Percentiles rank a stretch among this genome's conserved stretches.
Conservation (phyloP, 2,329 filamentous ascomycete genomes). For the Penicillium concentricum region DNA sequence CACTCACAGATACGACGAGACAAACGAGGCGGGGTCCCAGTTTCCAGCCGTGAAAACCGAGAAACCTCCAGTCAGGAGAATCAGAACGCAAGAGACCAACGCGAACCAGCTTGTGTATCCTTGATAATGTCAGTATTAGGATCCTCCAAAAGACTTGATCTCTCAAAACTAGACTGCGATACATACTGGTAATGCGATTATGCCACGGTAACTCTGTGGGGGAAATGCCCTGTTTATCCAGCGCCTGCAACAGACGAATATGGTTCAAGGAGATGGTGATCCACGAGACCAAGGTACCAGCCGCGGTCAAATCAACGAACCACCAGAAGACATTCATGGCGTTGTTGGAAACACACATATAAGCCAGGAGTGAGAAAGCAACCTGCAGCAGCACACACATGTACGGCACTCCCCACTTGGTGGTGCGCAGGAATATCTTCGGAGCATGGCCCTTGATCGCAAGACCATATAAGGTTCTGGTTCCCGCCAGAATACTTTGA, state of each 20-base stretch:
- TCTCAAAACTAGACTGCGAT: no score
- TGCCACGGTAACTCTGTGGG: conserved; percentile 58
- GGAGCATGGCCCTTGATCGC: conserved; percentile 54
- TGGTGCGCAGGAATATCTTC: conserved; percentile 44
- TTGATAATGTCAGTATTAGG: conserved; percentile 29
- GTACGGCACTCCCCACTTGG: conserved; percentile 44
- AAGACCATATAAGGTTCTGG: conserved; percentile 51
- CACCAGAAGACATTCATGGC: conserved; percentile 66
- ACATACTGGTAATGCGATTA: conserved; percentile 61
- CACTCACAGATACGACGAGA: conserved; percentile 64
- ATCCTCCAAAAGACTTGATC: no score
- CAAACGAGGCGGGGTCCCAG: conserved; percentile 58
- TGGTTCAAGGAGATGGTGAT: conserved; percentile 60
- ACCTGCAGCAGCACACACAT: conserved; percentile 44
- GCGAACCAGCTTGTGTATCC: conserved; percentile 62
- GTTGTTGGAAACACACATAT: conserved; percentile 45
- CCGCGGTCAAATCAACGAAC: conserved; percentile 62
- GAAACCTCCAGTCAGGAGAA: conserved; percentile 71
- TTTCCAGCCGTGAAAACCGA: conserved; percentile 59
- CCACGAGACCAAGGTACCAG: conserved; percentile 65
- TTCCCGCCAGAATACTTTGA: conserved; percentile 59
- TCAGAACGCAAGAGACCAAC: conserved; percentile 60
- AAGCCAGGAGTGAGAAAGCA: conserved; percentile 45
- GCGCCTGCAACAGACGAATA: conserved; percentile 55
- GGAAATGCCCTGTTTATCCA: conserved; percentile 57